Conservation (phyloP, 2,329 filamentous ascomycete species). For the Lachnum nothofagi region DNA sequence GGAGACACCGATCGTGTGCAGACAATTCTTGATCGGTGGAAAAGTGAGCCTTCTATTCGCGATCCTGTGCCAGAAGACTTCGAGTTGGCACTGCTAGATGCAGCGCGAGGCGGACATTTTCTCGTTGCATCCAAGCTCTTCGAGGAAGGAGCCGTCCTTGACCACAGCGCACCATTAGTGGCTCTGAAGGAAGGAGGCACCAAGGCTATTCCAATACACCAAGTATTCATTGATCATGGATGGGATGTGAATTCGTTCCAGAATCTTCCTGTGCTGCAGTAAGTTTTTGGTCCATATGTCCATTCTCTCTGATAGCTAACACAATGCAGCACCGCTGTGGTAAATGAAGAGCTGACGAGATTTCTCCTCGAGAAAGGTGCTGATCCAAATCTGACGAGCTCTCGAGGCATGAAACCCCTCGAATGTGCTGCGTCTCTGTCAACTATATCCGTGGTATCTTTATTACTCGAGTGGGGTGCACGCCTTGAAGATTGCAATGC, state of each 20-base stretch:
- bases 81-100: not conserved
- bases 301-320: not conserved
- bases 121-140: not conserved
- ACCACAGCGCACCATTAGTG: not conserved
- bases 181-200: not conserved
- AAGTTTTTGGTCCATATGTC: not conserved
- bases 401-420: not conserved
- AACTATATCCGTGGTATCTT: not conserved
- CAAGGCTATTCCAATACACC: slow-evolving; percentile 1
- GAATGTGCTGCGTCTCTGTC: slow-evolving; percentile 1
- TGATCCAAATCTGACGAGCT: slow-evolving; percentile 3
- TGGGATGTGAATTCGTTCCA: slow-evolving; percentile 2
- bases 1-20: not conserved
- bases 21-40: not conserved
- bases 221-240: slow-evolving; percentile 3
- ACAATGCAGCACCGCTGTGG: not conserved
- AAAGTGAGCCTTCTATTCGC: not conserved
- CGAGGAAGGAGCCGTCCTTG: slow-evolving; percentile 1
- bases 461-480: slow-evolving; percentile 1
- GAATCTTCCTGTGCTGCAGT: not conserved
- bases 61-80: not conserved
- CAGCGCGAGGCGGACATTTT: not conserved
- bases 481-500: not conserved
- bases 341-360: not conserved
- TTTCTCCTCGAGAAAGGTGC: slow-evolving; percentile 2